These are phyloP conservation scores for Colletotrichum lindemuthianum DNA, from an alignment of 2,329 filamentous ascomycete species.

Conservation along the genomic window DNA sequence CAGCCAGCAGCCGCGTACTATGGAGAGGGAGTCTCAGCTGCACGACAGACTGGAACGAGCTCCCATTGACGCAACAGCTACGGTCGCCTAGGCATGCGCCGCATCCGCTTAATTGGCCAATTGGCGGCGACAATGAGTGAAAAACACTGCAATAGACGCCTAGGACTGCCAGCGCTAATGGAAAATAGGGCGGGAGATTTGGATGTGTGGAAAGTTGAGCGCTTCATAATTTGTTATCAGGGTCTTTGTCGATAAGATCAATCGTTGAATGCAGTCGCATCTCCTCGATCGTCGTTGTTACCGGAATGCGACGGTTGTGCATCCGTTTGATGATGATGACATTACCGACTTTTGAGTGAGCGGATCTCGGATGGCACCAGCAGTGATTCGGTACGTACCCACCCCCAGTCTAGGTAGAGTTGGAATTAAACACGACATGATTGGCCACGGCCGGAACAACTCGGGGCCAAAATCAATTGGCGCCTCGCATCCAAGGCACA, in stretches of 20 bases:
- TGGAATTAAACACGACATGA: slow-evolving; percentile 39
- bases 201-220: too few relatives aligned
- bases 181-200: background rate
- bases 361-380: slow-evolving; percentile 18
- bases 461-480: slow-evolving; percentile 49
- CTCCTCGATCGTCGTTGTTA: background rate
- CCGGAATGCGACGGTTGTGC: background rate
- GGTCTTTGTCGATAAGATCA: too few relatives aligned
- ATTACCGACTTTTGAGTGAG: background rate
- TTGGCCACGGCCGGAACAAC: slow-evolving; percentile 52
- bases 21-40: slow-evolving; percentile 23
- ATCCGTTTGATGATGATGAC: background rate
- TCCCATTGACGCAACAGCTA: slow-evolving; percentile 24
- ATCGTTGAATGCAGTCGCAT: background rate
- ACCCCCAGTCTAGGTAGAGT: slow-evolving; percentile 9
- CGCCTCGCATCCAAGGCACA: slow-evolving; percentile 55
- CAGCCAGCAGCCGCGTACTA: background rate
- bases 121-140: slow-evolving; percentile 20
- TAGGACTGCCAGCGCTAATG: background rate
- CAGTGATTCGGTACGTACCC: slow-evolving; percentile 11
- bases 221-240: too few relatives aligned
- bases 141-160: slow-evolving; percentile 6
- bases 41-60: slow-evolving; percentile 3
- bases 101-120: slow-evolving; percentile 36
- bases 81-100: slow-evolving; percentile 26